A percentile compares a stretch with the other conserved stretches of the same genome.
Conservation (phyloP, 1,284 basidiomycete genomes). For the Mycosarcoma maydis region DNA sequence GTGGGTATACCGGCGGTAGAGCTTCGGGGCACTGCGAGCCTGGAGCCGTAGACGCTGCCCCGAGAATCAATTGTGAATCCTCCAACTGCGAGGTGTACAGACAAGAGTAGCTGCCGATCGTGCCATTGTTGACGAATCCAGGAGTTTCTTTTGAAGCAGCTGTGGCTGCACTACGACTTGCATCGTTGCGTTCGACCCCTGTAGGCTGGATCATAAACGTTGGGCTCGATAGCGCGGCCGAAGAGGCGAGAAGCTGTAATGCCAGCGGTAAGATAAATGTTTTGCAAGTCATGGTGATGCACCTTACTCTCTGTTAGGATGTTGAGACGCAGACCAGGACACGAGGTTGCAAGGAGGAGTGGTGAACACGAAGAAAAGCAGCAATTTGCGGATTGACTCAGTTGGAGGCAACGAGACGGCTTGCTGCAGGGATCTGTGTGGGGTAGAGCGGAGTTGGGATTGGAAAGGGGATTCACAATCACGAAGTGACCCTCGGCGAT, state of each 20-base stretch:
- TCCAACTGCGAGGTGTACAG: conserved; percentile 32
- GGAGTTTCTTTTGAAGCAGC: conserved; percentile 34
- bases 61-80: conserved; percentile 31
- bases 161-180: conserved; percentile 1
- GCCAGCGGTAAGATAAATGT: conserved; percentile 24
- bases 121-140: conserved; percentile 60
- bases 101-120: conserved; percentile 52
- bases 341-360: conserved; percentile 6
- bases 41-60: conserved; percentile 28
- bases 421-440: too few relatives aligned
- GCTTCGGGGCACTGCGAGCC: conserved; percentile 37
- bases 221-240: conserved; percentile 18
- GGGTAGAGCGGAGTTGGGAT: too few relatives aligned
- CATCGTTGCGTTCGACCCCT: conserved; percentile 1
- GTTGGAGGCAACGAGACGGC: too few relatives aligned
- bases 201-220: conserved; percentile 1
- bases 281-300: conserved; percentile 18
- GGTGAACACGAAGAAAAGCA: background rate
- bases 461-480: too few relatives aligned
- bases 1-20: conserved; percentile 49
- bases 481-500: too few relatives aligned
- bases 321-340: background rate
- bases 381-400: too few relatives aligned
- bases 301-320: too few relatives aligned
- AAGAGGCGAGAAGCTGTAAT: conserved; percentile 31